phyloP scores from a whole-genome alignment of 352 stramenopile species.

The Peronospora belbahrii region DNA sequence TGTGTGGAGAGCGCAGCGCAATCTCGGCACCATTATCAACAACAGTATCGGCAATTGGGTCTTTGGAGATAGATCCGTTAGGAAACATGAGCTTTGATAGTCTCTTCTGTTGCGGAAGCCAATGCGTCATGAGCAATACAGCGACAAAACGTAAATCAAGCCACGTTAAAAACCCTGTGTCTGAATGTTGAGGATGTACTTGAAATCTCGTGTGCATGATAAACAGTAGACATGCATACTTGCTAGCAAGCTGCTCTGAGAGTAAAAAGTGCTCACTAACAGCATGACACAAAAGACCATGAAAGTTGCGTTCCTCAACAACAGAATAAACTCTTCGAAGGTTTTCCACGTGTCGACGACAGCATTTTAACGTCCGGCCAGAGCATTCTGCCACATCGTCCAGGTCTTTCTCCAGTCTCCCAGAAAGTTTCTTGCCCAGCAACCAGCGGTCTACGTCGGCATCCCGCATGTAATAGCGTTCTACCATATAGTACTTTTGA shows the following conservation, averaged over 20 bases:
- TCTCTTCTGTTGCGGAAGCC: slow-evolving; percentile 50
- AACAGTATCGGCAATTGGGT: slow-evolving; percentile 8
- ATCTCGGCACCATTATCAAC: slow-evolving; percentile 52
- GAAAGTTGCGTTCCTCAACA: slow-evolving; percentile 77
- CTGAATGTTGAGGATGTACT: slow-evolving; percentile 51
- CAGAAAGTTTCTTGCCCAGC: slow-evolving; percentile 71
- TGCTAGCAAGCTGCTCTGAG: slow-evolving; percentile 61
- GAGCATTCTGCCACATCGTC: slow-evolving; percentile 74
- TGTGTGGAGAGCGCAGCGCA: slow-evolving; percentile 19
- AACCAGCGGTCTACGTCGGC: slow-evolving; percentile 61
- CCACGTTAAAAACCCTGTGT: slow-evolving; percentile 54
- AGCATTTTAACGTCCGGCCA: slow-evolving; percentile 66
- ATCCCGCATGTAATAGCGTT: slow-evolving; percentile 76
- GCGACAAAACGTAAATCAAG: slow-evolving; percentile 65
- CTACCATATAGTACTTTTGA: slow-evolving; percentile 76
- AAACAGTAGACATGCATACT: slow-evolving; percentile 79
- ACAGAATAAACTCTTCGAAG: slow-evolving; percentile 62
- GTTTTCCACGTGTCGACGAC: slow-evolving; percentile 71
- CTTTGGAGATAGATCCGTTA: slow-evolving; percentile 2
- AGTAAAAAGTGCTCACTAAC: slow-evolving; percentile 61
- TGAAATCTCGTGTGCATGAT: slow-evolving; percentile 70
- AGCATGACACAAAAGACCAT: slow-evolving; percentile 34
- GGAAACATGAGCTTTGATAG: slow-evolving; percentile 26
- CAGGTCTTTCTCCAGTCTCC: slow-evolving; percentile 79
- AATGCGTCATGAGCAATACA: slow-evolving; percentile 67